Evolutionary conservation across 495 filamentous ascomycete species (phyloP), one percentile per base, ranked within the genome.

Genomic region (Choiromyces venosus): DNA sequence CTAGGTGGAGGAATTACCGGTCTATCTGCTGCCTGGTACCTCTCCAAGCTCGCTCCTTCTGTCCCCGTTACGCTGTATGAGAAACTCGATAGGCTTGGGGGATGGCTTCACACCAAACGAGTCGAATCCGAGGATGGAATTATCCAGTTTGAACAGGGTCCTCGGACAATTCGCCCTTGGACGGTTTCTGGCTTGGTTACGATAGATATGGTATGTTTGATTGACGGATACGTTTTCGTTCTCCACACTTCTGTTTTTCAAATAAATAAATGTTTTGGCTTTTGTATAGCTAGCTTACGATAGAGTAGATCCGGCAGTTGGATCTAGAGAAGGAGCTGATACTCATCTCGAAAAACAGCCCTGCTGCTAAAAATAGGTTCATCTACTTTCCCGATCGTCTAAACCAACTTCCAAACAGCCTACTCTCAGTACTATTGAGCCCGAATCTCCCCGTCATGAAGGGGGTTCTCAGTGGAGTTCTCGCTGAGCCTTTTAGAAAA

Each of bases 311-410:
- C 66, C 76, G 83, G 42, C 84, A 88, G 16, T 83, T 97, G 25
- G 85, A 82, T 18, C 82, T 99, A 66, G 76, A 84, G 25, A 78
- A 89, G 65, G 85, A 93, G 73, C 74, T 95, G n/a, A 76, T 92
- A n/a, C 80, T 85, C 52, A 88, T 87, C 9, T 73, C 80, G 36
- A 87, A 85, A 68, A 79, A 77, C 39, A 84, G 84, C 1, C 84
- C 83, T 0, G 86, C 86, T 8, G 85, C 88, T 18, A 79, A 80
- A 69, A 90, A 90, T 74, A 90, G 92, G n/a, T 99, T 87, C 81
- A 86, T 99, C 67, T 98, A 97, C 85, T 97, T 96, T 78, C 93
- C 93, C 5, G 91, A 97, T 80, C 92, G 89, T 78, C 87, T 99
- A 37, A 92, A 95, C 64, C 85, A 86, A 52, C 76, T 94, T 74